phyloP scores from a whole-genome alignment of 208 protist genomes.

The Endotrypanum monterogeii region DNA sequence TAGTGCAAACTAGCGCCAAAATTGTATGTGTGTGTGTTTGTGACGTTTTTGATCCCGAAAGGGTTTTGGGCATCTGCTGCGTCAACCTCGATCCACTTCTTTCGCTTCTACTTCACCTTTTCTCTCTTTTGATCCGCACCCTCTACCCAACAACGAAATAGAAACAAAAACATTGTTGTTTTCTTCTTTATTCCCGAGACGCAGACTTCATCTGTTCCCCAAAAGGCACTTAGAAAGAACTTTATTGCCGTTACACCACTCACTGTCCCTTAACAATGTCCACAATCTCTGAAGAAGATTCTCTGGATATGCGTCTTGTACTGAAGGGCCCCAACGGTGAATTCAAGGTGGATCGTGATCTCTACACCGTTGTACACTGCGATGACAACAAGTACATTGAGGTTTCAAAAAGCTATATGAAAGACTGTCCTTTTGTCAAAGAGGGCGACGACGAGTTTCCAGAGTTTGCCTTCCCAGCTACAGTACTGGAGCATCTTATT shows the following conservation, averaged over 20 bases:
- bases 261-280: not conserved
- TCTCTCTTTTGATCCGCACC: not conserved
- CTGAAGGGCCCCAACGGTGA: slow-evolving; percentile 39
- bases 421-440: slow-evolving; percentile 56
- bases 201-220: not conserved
- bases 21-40: too few relatives aligned
- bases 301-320: slow-evolving; percentile 33
- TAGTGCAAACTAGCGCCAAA: too few relatives aligned
- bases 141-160: not conserved
- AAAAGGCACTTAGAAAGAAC: not conserved
- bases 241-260: not conserved
- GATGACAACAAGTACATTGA: slow-evolving; percentile 61
- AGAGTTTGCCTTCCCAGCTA: slow-evolving; percentile 61
- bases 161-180: not conserved
- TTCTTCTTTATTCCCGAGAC: not conserved
- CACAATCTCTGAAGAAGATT: slow-evolving; percentile 17
- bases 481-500: slow-evolving; percentile 62
- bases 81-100: not conserved
- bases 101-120: not conserved
- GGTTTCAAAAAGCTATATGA: slow-evolving; percentile 37
- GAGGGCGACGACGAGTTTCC: slow-evolving; percentile 26
- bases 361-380: slow-evolving; percentile 50
- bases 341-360: slow-evolving; percentile 32
- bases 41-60: not conserved
- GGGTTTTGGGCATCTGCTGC: not conserved